Percentiles rank a stretch among this genome's conserved stretches.
Evolutionary conservation across 495 filamentous ascomycete species (phyloP).

Genomic region (Xylaria longipes): DNA sequence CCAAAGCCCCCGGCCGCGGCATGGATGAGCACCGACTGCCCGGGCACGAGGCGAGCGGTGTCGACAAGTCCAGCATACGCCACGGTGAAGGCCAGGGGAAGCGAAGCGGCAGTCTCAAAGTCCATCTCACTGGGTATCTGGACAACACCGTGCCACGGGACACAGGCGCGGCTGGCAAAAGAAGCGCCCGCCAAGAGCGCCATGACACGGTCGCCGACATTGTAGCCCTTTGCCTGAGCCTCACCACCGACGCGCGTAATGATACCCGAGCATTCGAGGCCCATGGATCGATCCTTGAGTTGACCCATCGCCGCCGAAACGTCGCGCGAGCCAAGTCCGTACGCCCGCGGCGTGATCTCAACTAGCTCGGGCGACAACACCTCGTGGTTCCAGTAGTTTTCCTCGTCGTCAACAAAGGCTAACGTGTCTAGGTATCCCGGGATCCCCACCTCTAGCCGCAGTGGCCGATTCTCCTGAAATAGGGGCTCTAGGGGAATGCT

Average conservation of each 20-base stretch:
- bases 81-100: slow-evolving; percentile 59
- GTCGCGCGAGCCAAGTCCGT: slow-evolving; percentile 52
- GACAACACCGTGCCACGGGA: slow-evolving; percentile 28
- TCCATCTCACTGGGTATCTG: slow-evolving; percentile 53
- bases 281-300: slow-evolving; percentile 31
- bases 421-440: slow-evolving; percentile 40
- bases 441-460: slow-evolving; percentile 41
- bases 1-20: slow-evolving; percentile 61
- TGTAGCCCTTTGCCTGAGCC: slow-evolving; percentile 25
- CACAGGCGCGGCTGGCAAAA: slow-evolving; percentile 29
- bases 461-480: slow-evolving; percentile 32
- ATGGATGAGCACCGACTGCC: too few species aligned
- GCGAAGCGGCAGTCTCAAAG: slow-evolving; percentile 55
- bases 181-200: slow-evolving; percentile 21
- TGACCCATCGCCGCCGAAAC: slow-evolving; percentile 59
- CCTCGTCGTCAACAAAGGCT: slow-evolving; percentile 32
- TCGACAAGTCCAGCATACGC: slow-evolving; percentile 51
- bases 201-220: slow-evolving; percentile 51
- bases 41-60: slow-evolving; percentile 36
- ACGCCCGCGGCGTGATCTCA: slow-evolving; percentile 50
- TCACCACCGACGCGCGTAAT: slow-evolving; percentile 31
- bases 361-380: slow-evolving; percentile 38
- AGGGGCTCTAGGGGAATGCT: neutral
- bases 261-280: slow-evolving; percentile 39
- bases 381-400: slow-evolving; percentile 24